Evolutionary conservation across 805 yeast species (phyloP).

Genomic region (Scheffersomyces ergatensis): DNA sequence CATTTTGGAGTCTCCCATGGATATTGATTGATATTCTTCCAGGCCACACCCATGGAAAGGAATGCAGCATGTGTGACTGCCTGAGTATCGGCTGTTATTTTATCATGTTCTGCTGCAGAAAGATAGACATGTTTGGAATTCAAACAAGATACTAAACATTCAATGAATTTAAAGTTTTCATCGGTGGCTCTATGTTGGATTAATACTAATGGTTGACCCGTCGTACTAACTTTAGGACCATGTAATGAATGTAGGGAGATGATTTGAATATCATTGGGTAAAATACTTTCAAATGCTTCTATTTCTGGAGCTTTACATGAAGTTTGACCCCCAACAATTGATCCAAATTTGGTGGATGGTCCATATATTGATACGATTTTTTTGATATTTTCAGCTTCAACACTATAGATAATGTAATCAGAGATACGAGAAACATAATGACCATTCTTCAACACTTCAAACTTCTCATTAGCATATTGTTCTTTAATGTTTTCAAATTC

Average conservation of each 20-base stretch:
- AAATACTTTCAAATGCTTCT: conserved; percentile 69
- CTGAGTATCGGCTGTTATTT: conserved; percentile 96
- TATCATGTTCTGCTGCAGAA: conserved; percentile 87
- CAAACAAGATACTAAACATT: conserved; percentile 64
- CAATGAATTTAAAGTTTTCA: conserved; percentile 59
- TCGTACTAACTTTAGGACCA: conserved; percentile 87
- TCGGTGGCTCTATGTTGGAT: conserved; percentile 68
- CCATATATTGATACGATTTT: conserved; percentile 76
- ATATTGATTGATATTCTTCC: conserved; percentile 78
- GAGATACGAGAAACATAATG: conserved; percentile 76
- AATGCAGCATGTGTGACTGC: conserved; percentile 99
- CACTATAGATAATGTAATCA: conserved; percentile 85
- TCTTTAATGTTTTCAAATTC: conserved; percentile 43
- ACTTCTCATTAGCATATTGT: conserved; percentile 39
- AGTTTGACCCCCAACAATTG: conserved; percentile 97
- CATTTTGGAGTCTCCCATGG: conserved; percentile 90
- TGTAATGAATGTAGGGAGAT: conserved; percentile 89
- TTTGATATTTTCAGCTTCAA: conserved; percentile 84
- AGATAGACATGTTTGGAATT: conserved; percentile 74
- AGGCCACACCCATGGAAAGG: conserved; percentile 93
- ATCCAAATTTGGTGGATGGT: conserved; percentile 81
- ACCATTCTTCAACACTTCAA: conserved; percentile 72
- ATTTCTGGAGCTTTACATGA: conserved; percentile 93
- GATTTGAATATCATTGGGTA: conserved; percentile 80
- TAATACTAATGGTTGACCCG: conserved; percentile 90